These are phyloP conservation scores for Sanguinoderma infundibulare DNA, from an alignment of 1,284 basidiomycete species.

Conservation along the genomic window DNA sequence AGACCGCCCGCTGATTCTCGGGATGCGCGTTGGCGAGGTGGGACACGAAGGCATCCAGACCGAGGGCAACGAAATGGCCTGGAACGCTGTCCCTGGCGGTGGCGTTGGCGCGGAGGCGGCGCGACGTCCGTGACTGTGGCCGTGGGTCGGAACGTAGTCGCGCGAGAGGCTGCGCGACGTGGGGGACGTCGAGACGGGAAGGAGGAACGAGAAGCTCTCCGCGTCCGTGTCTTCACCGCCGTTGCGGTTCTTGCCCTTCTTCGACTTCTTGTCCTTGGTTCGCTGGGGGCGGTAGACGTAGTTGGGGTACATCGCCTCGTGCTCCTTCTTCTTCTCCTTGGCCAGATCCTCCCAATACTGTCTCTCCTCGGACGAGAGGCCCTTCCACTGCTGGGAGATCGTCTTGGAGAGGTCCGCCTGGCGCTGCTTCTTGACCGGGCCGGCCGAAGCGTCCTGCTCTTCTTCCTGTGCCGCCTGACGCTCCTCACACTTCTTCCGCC, in stretches of 20 bases:
- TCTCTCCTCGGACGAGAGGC: conserved; percentile 60
- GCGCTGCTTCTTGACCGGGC: conserved; percentile 52
- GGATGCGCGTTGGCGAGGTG: conserved; percentile 59
- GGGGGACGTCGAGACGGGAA: conserved; percentile 46
- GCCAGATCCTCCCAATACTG: conserved; percentile 66
- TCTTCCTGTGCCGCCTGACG: conserved; percentile 54
- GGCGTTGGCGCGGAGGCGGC: conserved; percentile 43
- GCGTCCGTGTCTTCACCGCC: conserved; percentile 51
- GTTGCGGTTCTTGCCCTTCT: conserved; percentile 49
- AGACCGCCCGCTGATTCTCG: conserved; percentile 60
- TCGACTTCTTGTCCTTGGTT: conserved; percentile 56
- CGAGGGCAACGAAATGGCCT: conserved; percentile 66
- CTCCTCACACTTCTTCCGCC: conserved; percentile 75
- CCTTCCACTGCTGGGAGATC: conserved; percentile 78
- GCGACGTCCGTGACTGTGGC: conserved; percentile 29
- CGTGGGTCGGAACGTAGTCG: conserved; percentile 20
- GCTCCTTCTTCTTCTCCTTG: conserved; percentile 62
- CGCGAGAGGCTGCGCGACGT: conserved; percentile 34
- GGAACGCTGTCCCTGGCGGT: conserved; percentile 38
- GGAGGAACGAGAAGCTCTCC: conserved; percentile 58
- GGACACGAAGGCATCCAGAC: conserved; percentile 72
- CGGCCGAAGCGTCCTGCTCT: conserved; percentile 39
- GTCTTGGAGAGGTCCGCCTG: conserved; percentile 73
- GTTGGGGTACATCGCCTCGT: conserved; percentile 68
- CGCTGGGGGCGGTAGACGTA: conserved; percentile 80